Percentiles rank a stretch among this genome's conserved stretches.
Conservation (phyloP, 73 alveolate genomes). For the Paramecium biaurelia region DNA sequence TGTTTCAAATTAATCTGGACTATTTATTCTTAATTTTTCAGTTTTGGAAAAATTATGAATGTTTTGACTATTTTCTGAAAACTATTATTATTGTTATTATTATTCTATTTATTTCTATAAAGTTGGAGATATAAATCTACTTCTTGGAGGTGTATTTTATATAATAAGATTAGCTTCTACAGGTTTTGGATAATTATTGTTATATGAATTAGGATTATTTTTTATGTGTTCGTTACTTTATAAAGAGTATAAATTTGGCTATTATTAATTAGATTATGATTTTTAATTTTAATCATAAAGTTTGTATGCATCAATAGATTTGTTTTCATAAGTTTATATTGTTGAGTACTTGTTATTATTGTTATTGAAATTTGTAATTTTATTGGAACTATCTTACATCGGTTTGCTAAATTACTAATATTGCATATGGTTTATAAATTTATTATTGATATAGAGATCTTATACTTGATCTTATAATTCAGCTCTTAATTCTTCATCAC, state of each 20-base stretch:
- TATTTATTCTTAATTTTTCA: neutral
- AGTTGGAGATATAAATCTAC: neutral
- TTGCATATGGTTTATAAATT: neutral
- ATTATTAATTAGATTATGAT: neutral
- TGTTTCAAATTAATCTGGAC: slow-evolving; percentile 6
- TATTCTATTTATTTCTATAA: neutral
- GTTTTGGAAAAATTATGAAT: neutral
- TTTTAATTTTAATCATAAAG: neutral
- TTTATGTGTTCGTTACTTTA: neutral
- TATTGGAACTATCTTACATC: neutral
- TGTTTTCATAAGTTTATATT: neutral
- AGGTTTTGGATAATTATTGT: neutral
- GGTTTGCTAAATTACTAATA: neutral
- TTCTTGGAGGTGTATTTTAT: neutral
- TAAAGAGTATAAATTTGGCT: neutral
- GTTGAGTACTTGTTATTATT: neutral
- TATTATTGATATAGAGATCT: neutral
- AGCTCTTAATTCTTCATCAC: slow-evolving; percentile 23
- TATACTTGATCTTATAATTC: neutral
- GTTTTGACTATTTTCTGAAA: neutral
- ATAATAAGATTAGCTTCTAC: neutral
- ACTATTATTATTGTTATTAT: neutral
- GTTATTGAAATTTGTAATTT: neutral
- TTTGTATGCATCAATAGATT: neutral
- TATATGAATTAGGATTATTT: neutral